A percentile compares a stretch with the other conserved stretches of the same genome.
phyloP scores from a whole-genome alignment of 2,329 filamentous ascomycete species.

The Xenosphaeropsis pyriputrescens region DNA sequence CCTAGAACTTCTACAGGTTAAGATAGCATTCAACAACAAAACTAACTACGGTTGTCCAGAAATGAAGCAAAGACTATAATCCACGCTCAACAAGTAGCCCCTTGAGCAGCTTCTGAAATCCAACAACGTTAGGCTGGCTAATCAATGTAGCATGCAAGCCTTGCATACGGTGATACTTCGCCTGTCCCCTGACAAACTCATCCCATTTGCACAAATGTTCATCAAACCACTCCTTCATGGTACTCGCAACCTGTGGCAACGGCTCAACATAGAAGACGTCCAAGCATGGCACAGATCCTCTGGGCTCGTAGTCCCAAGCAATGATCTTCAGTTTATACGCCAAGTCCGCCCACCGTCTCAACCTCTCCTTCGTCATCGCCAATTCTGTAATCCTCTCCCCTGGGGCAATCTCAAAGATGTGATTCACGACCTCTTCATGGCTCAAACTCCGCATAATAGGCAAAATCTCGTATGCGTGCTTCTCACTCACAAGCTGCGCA shows the following conservation, averaged over 20 bases:
- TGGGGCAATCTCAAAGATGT: slow-evolving; percentile 11
- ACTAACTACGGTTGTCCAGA: no score
- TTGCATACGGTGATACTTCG: slow-evolving; percentile 19
- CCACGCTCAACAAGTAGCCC: not conserved
- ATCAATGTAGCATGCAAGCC: slow-evolving; percentile 26
- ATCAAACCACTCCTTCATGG: slow-evolving; percentile 17
- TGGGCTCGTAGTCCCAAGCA: slow-evolving; percentile 27
- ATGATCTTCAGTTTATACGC: slow-evolving; percentile 22
- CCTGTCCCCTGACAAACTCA: slow-evolving; percentile 15
- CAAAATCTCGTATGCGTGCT: slow-evolving; percentile 22
- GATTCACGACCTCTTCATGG: slow-evolving; percentile 9
- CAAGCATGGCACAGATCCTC: slow-evolving; percentile 19
- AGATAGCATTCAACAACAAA: no score
- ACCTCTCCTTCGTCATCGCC: slow-evolving; percentile 11
- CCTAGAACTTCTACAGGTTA: no score
- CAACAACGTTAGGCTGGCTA: slow-evolving; percentile 9
- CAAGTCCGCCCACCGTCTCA: slow-evolving; percentile 21
- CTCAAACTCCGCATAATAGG: slow-evolving; percentile 16
- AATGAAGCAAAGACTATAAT: not conserved
- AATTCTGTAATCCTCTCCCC: slow-evolving; percentile 16
- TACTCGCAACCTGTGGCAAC: slow-evolving; percentile 5
- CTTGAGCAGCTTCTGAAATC: not conserved
- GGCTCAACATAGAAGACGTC: slow-evolving; percentile 27
- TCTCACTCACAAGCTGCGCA: slow-evolving; percentile 19
- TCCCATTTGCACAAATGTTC: slow-evolving; percentile 20